Evolutionary conservation across 169 alveolate genomes (phyloP), one percentile per base, ranked within the genome.

Genomic region (Eimeria nieschulzi): DNA sequence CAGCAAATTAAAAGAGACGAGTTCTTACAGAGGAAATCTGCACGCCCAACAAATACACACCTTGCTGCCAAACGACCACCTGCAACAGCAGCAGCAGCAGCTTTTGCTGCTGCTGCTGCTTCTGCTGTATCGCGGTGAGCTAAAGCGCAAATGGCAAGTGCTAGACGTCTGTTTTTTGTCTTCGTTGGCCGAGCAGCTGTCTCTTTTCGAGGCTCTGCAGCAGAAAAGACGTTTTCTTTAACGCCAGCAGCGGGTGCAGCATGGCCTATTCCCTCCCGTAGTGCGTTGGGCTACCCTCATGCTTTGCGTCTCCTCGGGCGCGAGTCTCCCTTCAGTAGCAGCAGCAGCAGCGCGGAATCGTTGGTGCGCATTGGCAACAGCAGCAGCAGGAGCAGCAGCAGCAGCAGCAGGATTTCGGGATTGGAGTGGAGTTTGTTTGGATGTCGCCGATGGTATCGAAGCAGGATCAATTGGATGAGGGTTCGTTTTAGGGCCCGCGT

Each of bases 301-400:
- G 15, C 72, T 21, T 63, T 63, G n/a, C n/a, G 72, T 5, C 72
- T 63, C 39, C 5, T 63, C 39, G 72, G 5, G 21, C 33, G 80
- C 53, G 80, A 51, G 56, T 8, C 3, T 10, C 33, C 12, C 33
- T 33, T 51, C 12, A 71, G 80, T 51, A 71, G 39, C 54, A 21
- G 56, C 54, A 26, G 56, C 80, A 71, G 53, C 80, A 21, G 54
- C 80, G 33, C 54, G n/a, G 5, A 12, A 21, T 7, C 33, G 13
- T 25, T 21, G 56, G 12, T 26, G 56, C 10, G 80, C 80, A 9
- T 25, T 12, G 13, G 51, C 80, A 71, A 23, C 83, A 33, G 63
- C 83, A 73, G 59, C 63, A 73, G 83, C 83, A 73, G 66, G 33
- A 23, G 83, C 83, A 73, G 5, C 66, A 73, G 83, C 83, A 73